Evolutionary conservation across 2,329 filamentous ascomycete species (phyloP), one percentile per base, ranked within the genome.

Genomic region (Aspergillus versicolor): DNA sequence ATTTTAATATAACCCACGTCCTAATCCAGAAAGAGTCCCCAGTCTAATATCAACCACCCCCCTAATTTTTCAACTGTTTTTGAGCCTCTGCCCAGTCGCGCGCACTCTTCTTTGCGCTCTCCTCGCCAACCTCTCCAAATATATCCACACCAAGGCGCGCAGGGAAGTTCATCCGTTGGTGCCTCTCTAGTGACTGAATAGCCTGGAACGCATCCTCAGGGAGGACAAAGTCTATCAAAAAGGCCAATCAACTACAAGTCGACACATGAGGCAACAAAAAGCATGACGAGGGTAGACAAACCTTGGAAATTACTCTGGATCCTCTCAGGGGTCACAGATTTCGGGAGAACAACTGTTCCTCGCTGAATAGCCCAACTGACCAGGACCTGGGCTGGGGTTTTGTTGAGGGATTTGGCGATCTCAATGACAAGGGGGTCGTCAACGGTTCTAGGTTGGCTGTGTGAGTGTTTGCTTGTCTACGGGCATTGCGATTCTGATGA

Each of bases 321-420:
- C 24, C 58, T 40, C 48, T 56, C 59, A 1, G 61, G 54, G 1
- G 58, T 63, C 2, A 63, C 59, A 2, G 58, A 61, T 21, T 63
- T 61, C 2, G 61, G 58, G 3, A 63, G 54, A n/a, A 63, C 59
- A 3, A 49, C 56, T 2, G 59, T 63, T 13, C 59, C 61, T n/a
- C 61, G 61, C 13, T 63, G 61, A 2, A 61, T 38, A 4, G 58
- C 61, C 61, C 61, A 63, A 45, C 58, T 59, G 27, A 63, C 54
- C 0, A 63, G 34, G 7, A 63, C 53, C 22, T 61, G 58, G 1
- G 58, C 59, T 8, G 61, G 56, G 3, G 59, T 59, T 17, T 59
- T 63, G 24, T 45, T 38, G 5, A 63, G 12, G 2, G 13, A 21
- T 8, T 59, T 58, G 15, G 61, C 61, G 3, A 52, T 49, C 38